Evolutionary conservation across 495 filamentous ascomycete species (phyloP), one percentile per base, ranked within the genome.

Genomic region (Cairneyella variabilis): DNA sequence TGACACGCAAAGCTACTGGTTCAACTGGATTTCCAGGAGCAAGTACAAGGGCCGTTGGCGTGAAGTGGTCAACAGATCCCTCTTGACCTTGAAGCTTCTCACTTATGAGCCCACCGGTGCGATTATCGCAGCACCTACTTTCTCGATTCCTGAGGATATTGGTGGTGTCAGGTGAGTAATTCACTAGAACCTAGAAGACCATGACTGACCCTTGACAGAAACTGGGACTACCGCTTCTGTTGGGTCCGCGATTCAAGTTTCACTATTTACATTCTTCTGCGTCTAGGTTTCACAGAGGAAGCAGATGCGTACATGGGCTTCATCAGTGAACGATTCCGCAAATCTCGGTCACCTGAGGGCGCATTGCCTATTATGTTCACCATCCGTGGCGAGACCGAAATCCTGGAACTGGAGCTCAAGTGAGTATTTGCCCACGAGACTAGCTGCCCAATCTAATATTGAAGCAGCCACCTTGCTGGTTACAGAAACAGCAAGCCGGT

Each of bases 311-410:
- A 88, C 62, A 85, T 88, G 74, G 73, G 74, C 39, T 89, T 88
- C 66, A 87, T 89, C 59, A 84, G 78, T 64, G 81, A 83, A 49
- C 78, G 83, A 16, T 76, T 88, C 49, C 70, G 77, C 48, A 71
- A 73, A 42, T 69, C 75, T 32, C 60, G 74, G 49, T 51, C 64
- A 27, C 17, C 70, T 55, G 68, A 76, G 52, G 66, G 79, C 48
- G 68, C 80, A n/a, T 67, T 89, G 4, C 85, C 85, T 14, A 86
- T 89, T 60, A 89, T 89, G 85, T 88, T 88, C 56, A 86, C 82
- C 12, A 88, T 89, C 57, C 73, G 78, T 7, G 85, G 85, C 34
- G 82, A 83, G 43, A 86, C 79, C 26, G 83, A 88, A 30, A 84
- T 89, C 47, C 84, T 84, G 6, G 85, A 89, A 61, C 62, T 74